These are phyloP conservation scores for Rasamsonia emersonii DNA, from an alignment of 2,329 filamentous ascomycete species.

Conservation along the genomic window DNA sequence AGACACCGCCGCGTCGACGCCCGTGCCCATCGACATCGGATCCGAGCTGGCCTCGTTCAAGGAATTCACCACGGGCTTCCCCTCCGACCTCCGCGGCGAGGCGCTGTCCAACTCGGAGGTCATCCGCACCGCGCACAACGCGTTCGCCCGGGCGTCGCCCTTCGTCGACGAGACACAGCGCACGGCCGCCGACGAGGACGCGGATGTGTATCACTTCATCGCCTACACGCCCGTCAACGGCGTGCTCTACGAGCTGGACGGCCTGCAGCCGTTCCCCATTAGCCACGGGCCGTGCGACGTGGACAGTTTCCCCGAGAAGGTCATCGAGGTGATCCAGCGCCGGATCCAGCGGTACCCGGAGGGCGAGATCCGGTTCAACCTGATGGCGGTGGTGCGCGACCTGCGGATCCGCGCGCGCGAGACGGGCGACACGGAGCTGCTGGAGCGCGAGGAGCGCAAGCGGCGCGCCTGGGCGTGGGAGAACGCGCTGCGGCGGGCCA, in stretches of 20 bases:
- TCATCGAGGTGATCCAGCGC: slow-evolving; percentile 79
- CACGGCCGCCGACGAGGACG: slow-evolving; percentile 60
- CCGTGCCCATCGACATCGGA: slow-evolving; percentile 58
- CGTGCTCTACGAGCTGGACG: slow-evolving; percentile 87
- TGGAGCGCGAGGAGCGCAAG: slow-evolving; percentile 76
- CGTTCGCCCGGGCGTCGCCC: slow-evolving; percentile 77
- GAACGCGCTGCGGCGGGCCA: slow-evolving; percentile 83
- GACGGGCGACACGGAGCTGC: slow-evolving; percentile 69
- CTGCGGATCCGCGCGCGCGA: slow-evolving; percentile 66
- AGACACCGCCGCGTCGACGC: slow-evolving; percentile 26
- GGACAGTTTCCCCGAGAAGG: slow-evolving; percentile 66
- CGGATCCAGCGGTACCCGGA: slow-evolving; percentile 77
- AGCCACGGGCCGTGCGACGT: slow-evolving; percentile 66
- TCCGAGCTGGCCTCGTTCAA: slow-evolving; percentile 65
- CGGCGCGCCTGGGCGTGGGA: slow-evolving; percentile 85
- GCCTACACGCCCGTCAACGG: slow-evolving; percentile 79
- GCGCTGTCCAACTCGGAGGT: slow-evolving; percentile 61
- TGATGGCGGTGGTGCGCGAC: slow-evolving; percentile 86
- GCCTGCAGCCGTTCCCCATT: slow-evolving; percentile 86
- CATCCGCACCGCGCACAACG: slow-evolving; percentile 77
- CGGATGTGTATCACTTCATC: slow-evolving; percentile 92
- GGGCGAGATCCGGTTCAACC: slow-evolving; percentile 88
- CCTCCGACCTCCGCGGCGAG: slow-evolving; percentile 64
- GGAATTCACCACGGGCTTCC: slow-evolving; percentile 79
- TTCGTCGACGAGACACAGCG: slow-evolving; percentile 87